Evolutionary conservation across 768 basidiomycete genomes (phyloP).

Genomic region (Paxillus ammoniavirescens): DNA sequence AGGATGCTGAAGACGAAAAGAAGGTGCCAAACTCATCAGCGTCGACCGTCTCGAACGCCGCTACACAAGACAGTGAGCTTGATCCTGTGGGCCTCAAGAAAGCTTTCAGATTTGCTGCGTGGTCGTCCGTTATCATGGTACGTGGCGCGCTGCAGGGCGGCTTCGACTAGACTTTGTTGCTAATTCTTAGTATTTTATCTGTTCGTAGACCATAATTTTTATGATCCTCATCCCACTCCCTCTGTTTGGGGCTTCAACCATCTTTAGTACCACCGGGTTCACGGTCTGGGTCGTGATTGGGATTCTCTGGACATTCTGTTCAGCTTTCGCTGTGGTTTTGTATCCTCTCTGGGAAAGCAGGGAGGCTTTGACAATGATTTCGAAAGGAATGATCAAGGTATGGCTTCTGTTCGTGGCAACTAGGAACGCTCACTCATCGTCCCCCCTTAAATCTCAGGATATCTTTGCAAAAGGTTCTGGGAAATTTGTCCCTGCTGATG

Average conservation of each 20-base stretch:
- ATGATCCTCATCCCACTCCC: conserved; percentile 81
- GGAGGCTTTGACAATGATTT: conserved; percentile 57
- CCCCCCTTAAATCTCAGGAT: conserved; percentile 31
- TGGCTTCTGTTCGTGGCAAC: neutral
- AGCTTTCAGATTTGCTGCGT: conserved; percentile 80
- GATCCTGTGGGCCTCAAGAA: conserved; percentile 63
- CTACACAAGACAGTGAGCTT: conserved; percentile 51
- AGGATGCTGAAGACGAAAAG: conserved; percentile 37
- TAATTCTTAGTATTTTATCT: neutral
- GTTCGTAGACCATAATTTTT: conserved; percentile 52
- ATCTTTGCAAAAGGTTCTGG: conserved; percentile 41
- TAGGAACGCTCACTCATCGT: neutral
- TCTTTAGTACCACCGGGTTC: conserved; percentile 64
- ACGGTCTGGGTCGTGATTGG: conserved; percentile 81
- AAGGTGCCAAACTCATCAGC: conserved; percentile 31
- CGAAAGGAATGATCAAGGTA: conserved; percentile 64
- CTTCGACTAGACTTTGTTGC: neutral
- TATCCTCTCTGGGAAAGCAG: conserved; percentile 89
- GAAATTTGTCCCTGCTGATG: conserved; percentile 27
- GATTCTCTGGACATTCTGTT: conserved; percentile 82
- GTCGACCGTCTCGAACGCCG: conserved; percentile 37
- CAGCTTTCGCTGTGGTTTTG: conserved; percentile 71
- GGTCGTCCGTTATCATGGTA: conserved; percentile 68
- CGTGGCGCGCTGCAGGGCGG: conserved; percentile 16
- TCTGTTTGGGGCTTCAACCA: conserved; percentile 77